Evolutionary conservation across 1,139 yeast species (phyloP).

Genomic region (Yamadazyma siamensis): DNA sequence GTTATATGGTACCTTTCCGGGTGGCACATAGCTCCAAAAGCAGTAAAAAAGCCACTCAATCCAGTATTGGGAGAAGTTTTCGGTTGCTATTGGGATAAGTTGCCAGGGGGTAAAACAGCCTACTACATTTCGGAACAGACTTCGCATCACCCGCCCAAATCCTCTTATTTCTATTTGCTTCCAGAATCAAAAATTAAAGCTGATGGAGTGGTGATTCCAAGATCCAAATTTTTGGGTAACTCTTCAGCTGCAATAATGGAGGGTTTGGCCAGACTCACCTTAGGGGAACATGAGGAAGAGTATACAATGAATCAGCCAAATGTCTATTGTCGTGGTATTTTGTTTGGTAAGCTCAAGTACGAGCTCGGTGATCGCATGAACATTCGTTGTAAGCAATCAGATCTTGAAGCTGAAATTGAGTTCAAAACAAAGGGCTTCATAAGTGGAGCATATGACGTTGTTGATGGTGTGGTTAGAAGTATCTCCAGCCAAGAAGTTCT

Average conservation of each 20-base stretch:
- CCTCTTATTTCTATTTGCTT: conserved; percentile 83
- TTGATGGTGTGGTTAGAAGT: conserved; percentile 68
- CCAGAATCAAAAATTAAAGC: conserved; percentile 81
- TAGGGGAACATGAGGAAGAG: conserved; percentile 64
- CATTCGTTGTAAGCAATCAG: conserved; percentile 59
- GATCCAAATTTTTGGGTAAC: conserved; percentile 85
- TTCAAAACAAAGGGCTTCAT: conserved; percentile 94
- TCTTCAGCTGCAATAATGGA: conserved; percentile 98
- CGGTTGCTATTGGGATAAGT: conserved; percentile 87
- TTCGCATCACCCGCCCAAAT: conserved; percentile 97
- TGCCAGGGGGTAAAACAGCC: conserved; percentile 63
- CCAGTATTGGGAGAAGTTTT: conserved; percentile 92
- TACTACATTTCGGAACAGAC: conserved; percentile 91
- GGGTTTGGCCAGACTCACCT: conserved; percentile 72
- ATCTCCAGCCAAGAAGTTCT: conserved; percentile 50
- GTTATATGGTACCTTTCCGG: conserved; percentile 89
- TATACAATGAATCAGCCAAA: conserved; percentile 90
- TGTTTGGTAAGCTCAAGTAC: conserved; percentile 83
- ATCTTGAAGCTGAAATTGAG: conserved; percentile 76
- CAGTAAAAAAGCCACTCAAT: conserved; percentile 93
- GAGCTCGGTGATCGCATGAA: conserved; percentile 91
- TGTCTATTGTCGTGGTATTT: conserved; percentile 90
- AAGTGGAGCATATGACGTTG: conserved; percentile 87
- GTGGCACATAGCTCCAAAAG: conserved; percentile 98
- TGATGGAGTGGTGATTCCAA: conserved; percentile 87